Conservation (phyloP, 2,329 filamentous ascomycete genomes). For the Fusarium vanettenii region DNA sequence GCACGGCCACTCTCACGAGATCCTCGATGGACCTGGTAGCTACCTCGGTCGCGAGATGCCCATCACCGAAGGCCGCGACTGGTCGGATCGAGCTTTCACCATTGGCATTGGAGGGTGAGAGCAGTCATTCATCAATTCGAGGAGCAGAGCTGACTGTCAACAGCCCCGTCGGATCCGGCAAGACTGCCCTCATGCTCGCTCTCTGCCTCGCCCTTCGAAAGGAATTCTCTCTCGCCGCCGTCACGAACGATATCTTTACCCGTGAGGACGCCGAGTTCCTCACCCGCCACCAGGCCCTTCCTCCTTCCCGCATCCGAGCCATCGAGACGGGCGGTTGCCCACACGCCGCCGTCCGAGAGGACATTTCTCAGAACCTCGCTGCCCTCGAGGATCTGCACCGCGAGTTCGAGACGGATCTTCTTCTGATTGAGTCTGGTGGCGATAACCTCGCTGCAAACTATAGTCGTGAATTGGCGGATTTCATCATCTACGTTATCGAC, state of each 20-base stretch:
- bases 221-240: slow-evolving; percentile 87
- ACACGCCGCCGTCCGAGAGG: slow-evolving; percentile 96
- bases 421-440: slow-evolving; percentile 95
- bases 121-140: neutral
- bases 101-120: slow-evolving; percentile 96
- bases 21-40: slow-evolving; percentile 92
- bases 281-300: slow-evolving; percentile 85
- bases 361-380: slow-evolving; percentile 93
- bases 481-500: slow-evolving; percentile 98
- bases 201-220: slow-evolving; percentile 87
- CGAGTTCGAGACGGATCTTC: slow-evolving; percentile 81
- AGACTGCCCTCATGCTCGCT: slow-evolving; percentile 95
- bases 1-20: slow-evolving; percentile 96
- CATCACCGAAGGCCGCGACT: slow-evolving; percentile 87
- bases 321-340: slow-evolving; percentile 98
- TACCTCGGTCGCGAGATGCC: slow-evolving; percentile 93
- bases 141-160: neutral
- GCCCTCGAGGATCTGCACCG: slow-evolving; percentile 90
- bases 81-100: slow-evolving; percentile 91
- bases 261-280: slow-evolving; percentile 98
- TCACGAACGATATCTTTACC: slow-evolving; percentile 99
- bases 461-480: slow-evolving; percentile 92
- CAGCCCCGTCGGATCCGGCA: slow-evolving; percentile 95
- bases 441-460: slow-evolving; percentile 99
- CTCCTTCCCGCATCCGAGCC: slow-evolving; percentile 85